A percentile compares a stretch with the other conserved stretches of the same genome.
phyloP scores from a whole-genome alignment of 306 rosid species.

The Purshia tridentata region DNA sequence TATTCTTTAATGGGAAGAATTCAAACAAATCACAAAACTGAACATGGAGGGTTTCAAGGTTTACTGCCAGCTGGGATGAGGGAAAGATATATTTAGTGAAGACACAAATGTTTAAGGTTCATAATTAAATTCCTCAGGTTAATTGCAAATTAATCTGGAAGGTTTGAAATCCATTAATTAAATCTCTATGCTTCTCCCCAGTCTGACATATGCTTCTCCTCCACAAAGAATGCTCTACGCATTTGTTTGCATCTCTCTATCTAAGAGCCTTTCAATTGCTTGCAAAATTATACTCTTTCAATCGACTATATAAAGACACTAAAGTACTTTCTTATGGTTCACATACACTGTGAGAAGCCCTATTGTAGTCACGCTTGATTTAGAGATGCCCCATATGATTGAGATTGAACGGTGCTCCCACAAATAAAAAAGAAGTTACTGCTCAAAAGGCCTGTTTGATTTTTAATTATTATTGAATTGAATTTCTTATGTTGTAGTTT shows the following conservation, averaged over 20 bases:
- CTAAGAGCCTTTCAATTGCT: constrained; percentile 33
- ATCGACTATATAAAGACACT: too few species aligned
- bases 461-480: too few species aligned
- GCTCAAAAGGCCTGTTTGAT: too few species aligned
- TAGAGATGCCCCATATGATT: too few species aligned
- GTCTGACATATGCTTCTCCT: background rate
- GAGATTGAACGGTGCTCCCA: too few species aligned
- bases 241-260: constrained; percentile 27
- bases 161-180: constrained; percentile 39
- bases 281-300: too few species aligned
- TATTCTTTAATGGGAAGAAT: too few species aligned
- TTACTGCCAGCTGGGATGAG: constrained; percentile 16
- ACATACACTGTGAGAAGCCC: too few species aligned
- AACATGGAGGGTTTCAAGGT: constrained; percentile 29
- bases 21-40: constrained; percentile 42
- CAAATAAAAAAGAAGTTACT: too few species aligned
- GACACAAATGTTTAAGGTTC: constrained; percentile 30
- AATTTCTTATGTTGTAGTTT: too few species aligned
- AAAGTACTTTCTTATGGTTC: too few species aligned
- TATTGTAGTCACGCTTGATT: too few species aligned
- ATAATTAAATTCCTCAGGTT: constrained; percentile 2
- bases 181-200: constrained; percentile 25
- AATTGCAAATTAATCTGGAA: constrained; percentile 21
- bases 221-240: constrained; percentile 3
- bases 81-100: constrained; percentile 24